Base-by-base conservation (phyloP, 1,284 basidiomycete genomes). In the Coniferiporia sulphurascens region DNA sequence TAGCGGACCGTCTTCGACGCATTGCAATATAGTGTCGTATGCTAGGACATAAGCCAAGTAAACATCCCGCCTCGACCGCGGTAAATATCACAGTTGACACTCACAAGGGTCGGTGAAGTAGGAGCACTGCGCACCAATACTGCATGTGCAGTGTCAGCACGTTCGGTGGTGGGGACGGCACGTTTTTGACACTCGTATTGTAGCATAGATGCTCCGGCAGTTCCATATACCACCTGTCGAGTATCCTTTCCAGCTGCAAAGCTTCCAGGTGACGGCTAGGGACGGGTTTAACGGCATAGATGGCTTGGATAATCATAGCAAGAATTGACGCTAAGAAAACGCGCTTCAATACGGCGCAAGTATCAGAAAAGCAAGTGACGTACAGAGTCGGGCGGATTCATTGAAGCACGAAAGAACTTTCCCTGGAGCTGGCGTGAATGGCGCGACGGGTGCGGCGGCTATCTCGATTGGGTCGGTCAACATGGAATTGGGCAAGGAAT, bases 41-140 rank as follows among this genome's bases (percentile, higher is more conserved):
- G 38, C 63, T 62, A n/a, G 8, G 32, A 32, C 22, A 27, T 22
- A 27, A 41, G 17, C 10, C 34, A 43, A 53, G 34, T 6, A 51
- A 27, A 27, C 27, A 27, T 27, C 5, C 27, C 27, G 5, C 27
- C 5, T 5, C 27, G 27, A 27, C 1, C 41, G 7, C 7, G 32
- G 2, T 22, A 22, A 61, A 22, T 35, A 59, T 62, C 21, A 58
- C 9, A 41, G 15, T 27, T 52, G 27, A 62, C 63, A 76, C 88
- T 75, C 68, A 91, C 89, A 91, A 93, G 3, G 91, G 91, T 15
- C 92, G 81, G 71, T 93, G 89, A 35, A 94, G 73, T 34, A 94
- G 71, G 35, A 94, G 73, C 17, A 89, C 83, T 2, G 88, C 83
- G 67, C 87, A 89, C 88, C 91, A 94, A 68, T 93, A 93, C 67